Base-by-base conservation (phyloP, 2,329 filamentous ascomycete genomes). In the Cordyceps militaris region DNA sequence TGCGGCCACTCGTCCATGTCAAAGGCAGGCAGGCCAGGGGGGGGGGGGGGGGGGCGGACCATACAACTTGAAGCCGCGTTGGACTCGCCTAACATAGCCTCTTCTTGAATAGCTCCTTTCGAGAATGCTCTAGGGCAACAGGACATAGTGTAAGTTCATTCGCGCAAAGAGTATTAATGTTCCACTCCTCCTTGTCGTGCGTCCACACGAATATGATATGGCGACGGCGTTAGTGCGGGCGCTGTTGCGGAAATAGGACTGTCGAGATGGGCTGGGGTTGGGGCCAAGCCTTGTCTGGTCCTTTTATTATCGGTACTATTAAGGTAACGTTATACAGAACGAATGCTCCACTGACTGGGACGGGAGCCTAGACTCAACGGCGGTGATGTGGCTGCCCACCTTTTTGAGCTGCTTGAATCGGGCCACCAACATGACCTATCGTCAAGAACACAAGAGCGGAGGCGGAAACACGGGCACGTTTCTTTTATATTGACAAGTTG, bases 171-270 rank as follows among this genome's bases (percentile, higher is more conserved):
- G 19, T 26, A 21, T 34, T 6, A 34, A 24, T 34, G 47, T 32
- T 48, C 24, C 46, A 30, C 26, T 19, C 46, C 28, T 48, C 19
- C 28, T 21, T 21, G 26, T 32, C 19, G 19, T 34, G 28, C 16
- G 34, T 16, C 16, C 34, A 30, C 34, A 26, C n/a, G 9, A n/a
- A n/a, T n/a, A n/a, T n/a, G n/a, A n/a, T n/a, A n/a, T n/a, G n/a
- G n/a, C n/a, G n/a, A n/a, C 16, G 34, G 10, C 42, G 21, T 46
- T 47, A 28, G 52, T 55, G 52, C 52, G 52, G 52, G 52, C 52
- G 52, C 52, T 40, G 28, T 21, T 28, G 30, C 52, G 52, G 52
- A 55, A 55, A 46, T 46, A 55, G 52, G 52, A n/a, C 51, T 40
- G 40, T 32, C 21, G 30, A 46, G 52, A 42, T 42, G 40, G 52